These are phyloP conservation scores for Fusarium dlaminii DNA, from an alignment of 2,329 filamentous ascomycete species.

Conservation along the genomic window DNA sequence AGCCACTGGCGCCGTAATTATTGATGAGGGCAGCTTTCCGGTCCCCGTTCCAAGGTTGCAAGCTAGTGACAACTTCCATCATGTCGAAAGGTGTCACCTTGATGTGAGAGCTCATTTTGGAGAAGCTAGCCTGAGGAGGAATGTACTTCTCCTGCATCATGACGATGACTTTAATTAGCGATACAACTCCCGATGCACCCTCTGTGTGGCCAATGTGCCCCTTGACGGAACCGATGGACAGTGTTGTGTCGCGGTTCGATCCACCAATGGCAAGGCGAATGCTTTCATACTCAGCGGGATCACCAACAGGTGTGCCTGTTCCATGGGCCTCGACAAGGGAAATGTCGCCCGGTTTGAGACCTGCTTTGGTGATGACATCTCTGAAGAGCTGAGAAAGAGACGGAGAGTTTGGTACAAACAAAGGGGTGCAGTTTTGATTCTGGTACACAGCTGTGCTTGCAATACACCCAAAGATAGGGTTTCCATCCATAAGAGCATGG, in stretches of 20 bases:
- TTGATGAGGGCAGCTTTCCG: neutral
- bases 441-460: neutral
- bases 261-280: neutral
- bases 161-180: neutral
- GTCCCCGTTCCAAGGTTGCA: neutral
- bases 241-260: neutral
- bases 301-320: neutral
- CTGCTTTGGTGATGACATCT: neutral
- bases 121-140: neutral
- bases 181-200: neutral
- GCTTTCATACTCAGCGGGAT: neutral
- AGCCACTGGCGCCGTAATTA: neutral
- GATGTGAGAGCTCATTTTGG: neutral
- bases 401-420: neutral
- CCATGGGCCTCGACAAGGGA: neutral
- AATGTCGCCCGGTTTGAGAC: neutral
- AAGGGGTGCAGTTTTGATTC: neutral
- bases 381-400: neutral
- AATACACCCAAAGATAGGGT: neutral
- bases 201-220: neutral
- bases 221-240: neutral
- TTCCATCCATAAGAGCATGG: neutral
- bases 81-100: neutral
- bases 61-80: neutral
- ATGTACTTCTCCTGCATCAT: neutral